Conservation (phyloP, 2,329 filamentous ascomycete genomes). For the Diaporthe aspalathi region DNA sequence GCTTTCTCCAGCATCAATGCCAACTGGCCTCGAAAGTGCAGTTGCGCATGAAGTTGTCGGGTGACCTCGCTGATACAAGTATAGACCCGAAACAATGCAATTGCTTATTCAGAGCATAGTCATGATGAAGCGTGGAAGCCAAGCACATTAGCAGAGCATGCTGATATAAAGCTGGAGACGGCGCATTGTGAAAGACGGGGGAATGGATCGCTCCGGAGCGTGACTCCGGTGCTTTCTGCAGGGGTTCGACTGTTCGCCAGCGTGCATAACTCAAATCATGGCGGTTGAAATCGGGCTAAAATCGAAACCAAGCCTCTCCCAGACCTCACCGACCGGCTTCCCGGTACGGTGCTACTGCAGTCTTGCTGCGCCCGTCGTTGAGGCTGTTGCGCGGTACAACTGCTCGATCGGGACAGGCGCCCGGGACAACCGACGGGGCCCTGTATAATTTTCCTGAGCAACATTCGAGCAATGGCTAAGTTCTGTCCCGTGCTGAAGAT, state of each 20-base stretch:
- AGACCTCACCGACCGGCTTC: slow-evolving; percentile 15
- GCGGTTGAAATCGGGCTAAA: slow-evolving; percentile 17
- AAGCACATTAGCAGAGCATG: background rate
- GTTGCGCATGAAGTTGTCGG: background rate
- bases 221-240: slow-evolving; percentile 22
- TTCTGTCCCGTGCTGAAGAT: slow-evolving; percentile 4
- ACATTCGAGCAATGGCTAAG: background rate
- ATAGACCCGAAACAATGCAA: background rate
- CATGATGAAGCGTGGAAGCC: background rate
- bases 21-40: background rate
- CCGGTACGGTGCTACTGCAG: slow-evolving; percentile 22
- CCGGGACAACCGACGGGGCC: slow-evolving; percentile 3
- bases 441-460: background rate
- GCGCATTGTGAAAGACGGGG: slow-evolving; percentile 5
- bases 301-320: slow-evolving; percentile 1
- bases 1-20: background rate
- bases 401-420: slow-evolving; percentile 24
- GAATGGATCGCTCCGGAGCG: slow-evolving; percentile 10
- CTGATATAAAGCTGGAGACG: background rate
- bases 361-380: slow-evolving; percentile 3
- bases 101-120: background rate
- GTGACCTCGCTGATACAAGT: background rate
- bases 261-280: slow-evolving; percentile 26
- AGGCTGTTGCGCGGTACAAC: slow-evolving; percentile 20
- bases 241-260: background rate